A percentile compares a stretch with the other conserved stretches of the same genome.
These are phyloP conservation scores for Stephania yunnanensis DNA, from an alignment of 164 flowering plant species.

Conservation along the genomic window DNA sequence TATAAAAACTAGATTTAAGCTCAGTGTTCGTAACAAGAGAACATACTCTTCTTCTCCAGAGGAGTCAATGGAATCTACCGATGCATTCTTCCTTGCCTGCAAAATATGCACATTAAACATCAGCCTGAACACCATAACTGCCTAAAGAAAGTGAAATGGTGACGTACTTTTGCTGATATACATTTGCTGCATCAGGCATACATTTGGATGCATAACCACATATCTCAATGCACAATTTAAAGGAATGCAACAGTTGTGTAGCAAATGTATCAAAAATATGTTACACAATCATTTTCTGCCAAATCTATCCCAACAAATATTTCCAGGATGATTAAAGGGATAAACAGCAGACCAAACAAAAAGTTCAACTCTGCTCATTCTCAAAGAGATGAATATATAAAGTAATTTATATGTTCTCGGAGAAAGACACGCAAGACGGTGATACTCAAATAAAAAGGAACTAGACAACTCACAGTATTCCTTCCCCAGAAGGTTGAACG, in stretches of 20 bases:
- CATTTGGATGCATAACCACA: too few relatives aligned
- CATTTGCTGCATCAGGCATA: too few relatives aligned
- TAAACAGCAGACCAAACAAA: not conserved
- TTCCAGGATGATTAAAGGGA: not conserved
- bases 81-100: conserved; percentile 74
- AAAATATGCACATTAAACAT: conserved; percentile 8
- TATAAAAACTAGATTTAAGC: not conserved
- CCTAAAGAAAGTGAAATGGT: too few relatives aligned
- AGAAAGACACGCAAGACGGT: not conserved
- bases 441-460: not conserved
- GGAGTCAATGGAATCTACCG: conserved; percentile 84
- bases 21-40: not conserved
- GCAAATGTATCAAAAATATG: too few relatives aligned
- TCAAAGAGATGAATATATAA: not conserved
- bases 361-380: not conserved
- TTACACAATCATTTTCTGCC: too few relatives aligned
- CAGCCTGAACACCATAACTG: not conserved
- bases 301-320: not conserved
- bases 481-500: conserved; percentile 87
- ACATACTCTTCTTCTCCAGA: conserved; percentile 99
- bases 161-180: too few relatives aligned
- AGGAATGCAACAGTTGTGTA: too few relatives aligned
- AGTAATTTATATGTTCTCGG: not conserved
- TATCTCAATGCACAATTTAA: too few relatives aligned
- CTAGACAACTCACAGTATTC: conserved; percentile 54